Evolutionary conservation across 2,329 filamentous ascomycete genomes (phyloP).

Genomic region (Fusarium papillatum): DNA sequence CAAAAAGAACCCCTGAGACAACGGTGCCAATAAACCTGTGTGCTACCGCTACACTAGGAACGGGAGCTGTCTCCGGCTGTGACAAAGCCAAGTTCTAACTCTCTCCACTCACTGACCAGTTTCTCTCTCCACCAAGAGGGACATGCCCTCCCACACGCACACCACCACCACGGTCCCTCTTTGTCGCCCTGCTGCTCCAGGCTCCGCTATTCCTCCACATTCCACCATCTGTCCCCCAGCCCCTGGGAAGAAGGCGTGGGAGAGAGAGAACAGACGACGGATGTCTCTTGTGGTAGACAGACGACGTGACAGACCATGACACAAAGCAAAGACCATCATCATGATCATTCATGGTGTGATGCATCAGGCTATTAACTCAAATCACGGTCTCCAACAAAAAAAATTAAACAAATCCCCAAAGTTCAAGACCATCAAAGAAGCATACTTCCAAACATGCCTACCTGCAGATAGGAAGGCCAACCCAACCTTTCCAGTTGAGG

Average conservation of each 20-base stretch:
- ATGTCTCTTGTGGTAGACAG: background rate
- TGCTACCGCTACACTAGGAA: conserved; percentile 40
- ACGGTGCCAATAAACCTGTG: conserved; percentile 36
- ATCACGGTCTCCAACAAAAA: background rate
- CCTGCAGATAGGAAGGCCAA: background rate
- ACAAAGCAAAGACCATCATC: conserved; percentile 2
- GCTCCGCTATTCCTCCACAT: conserved; percentile 18
- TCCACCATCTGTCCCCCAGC: conserved; percentile 19
- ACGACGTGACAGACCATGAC: background rate
- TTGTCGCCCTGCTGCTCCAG: conserved; percentile 1
- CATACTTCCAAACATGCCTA: conserved; percentile 19
- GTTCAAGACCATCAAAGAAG: conserved; percentile 23
- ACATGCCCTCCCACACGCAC: conserved; percentile 2
- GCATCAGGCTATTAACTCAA: conserved; percentile 16
- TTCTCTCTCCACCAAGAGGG: background rate
- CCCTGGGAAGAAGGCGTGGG: conserved; percentile 1
- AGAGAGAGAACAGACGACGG: background rate
- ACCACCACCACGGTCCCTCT: background rate
- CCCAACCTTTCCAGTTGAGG: conserved; percentile 38
- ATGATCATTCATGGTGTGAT: conserved; percentile 12
- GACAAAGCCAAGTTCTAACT: conserved; percentile 36
- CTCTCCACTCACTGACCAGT: conserved; percentile 18
- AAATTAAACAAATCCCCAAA: background rate
- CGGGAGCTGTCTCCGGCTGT: conserved; percentile 42
- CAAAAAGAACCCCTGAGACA: conserved; percentile 39